Percentiles rank a stretch among this genome's conserved stretches.
Conservation (phyloP, 129 eudicot genomes). For the Centrapalus pauciflorus region DNA sequence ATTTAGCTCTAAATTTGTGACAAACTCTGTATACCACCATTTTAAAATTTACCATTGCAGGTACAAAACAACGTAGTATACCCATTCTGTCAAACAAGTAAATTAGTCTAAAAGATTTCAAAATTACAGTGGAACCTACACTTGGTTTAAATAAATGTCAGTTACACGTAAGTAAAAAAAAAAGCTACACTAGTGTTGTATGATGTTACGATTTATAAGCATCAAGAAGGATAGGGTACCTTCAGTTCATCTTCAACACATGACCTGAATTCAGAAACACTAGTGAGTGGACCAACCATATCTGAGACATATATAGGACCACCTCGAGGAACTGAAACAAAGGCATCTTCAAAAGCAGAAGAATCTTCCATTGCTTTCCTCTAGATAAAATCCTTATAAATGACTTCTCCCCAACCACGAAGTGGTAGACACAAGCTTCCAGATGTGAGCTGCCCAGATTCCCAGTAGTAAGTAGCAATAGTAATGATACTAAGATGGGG, state of each 20-base stretch:
- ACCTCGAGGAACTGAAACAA: conserved; percentile 58
- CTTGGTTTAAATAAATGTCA: not conserved
- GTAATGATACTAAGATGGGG: too few relatives aligned
- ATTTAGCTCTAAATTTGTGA: not conserved
- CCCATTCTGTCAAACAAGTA: not conserved
- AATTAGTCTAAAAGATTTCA: not conserved
- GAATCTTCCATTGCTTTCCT: conserved; percentile 16
- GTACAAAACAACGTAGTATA: not conserved
- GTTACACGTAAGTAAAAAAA: not conserved
- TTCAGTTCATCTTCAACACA: conserved; percentile 31
- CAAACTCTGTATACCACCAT: conserved; percentile 1
- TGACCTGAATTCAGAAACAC: conserved; percentile 45
- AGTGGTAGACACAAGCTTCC: too few relatives aligned
- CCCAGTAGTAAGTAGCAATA: too few relatives aligned
- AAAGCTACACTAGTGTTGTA: not conserved
- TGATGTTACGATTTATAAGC: not conserved
- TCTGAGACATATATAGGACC: conserved; percentile 67
- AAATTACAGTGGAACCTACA: not conserved
- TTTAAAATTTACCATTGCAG: not conserved
- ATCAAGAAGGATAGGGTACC: conserved; percentile 6
- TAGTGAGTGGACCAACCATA: conserved; percentile 62
- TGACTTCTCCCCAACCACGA: too few relatives aligned
- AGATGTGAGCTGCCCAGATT: too few relatives aligned
- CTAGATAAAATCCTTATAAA: not conserved
- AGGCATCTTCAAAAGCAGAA: conserved; percentile 16